phyloP scores from a whole-genome alignment of 2,329 filamentous ascomycete species.

The Hymenoscyphus fructigenus region DNA sequence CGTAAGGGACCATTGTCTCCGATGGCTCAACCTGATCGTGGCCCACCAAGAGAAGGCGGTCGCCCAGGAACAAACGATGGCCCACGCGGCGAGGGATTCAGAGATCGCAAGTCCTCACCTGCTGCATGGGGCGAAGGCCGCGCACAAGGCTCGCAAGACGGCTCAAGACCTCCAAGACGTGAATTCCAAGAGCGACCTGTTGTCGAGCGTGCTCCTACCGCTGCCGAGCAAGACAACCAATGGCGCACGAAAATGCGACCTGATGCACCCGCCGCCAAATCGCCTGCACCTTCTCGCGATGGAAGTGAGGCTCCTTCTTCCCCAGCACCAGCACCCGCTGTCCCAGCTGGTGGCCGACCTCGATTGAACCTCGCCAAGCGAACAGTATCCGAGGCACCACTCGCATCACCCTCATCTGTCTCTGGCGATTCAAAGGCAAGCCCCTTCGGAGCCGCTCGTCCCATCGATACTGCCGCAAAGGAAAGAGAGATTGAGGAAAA shows the following conservation, averaged over 20 bases:
- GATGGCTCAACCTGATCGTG: conserved; percentile 52
- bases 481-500: conserved; percentile 92
- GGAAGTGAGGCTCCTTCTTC: conserved; percentile 75
- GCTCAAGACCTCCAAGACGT: conserved; percentile 75
- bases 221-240: conserved; percentile 88
- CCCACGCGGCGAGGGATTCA: conserved; percentile 56
- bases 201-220: conserved; percentile 72
- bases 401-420: conserved; percentile 48
- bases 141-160: conserved; percentile 60
- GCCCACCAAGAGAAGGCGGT: conserved; percentile 56
- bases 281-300: conserved; percentile 67
- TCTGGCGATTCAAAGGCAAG: conserved; percentile 77
- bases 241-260: conserved; percentile 92
- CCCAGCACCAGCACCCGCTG: conserved; percentile 52
- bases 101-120: conserved; percentile 66
- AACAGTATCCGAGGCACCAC: conserved; percentile 74
- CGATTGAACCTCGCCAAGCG: conserved; percentile 87
- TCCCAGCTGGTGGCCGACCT: conserved; percentile 66
- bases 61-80: conserved; percentile 60
- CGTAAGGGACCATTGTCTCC: conserved; percentile 89
- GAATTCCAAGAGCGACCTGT: conserved; percentile 71
- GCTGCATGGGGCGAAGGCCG: conserved; percentile 73
- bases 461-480: conserved; percentile 87
- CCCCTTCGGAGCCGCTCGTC: conserved; percentile 89
- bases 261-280: conserved; percentile 57